phyloP scores from a whole-genome alignment of 1,139 yeast genomes.

The Saccharomyces hybrid region DNA sequence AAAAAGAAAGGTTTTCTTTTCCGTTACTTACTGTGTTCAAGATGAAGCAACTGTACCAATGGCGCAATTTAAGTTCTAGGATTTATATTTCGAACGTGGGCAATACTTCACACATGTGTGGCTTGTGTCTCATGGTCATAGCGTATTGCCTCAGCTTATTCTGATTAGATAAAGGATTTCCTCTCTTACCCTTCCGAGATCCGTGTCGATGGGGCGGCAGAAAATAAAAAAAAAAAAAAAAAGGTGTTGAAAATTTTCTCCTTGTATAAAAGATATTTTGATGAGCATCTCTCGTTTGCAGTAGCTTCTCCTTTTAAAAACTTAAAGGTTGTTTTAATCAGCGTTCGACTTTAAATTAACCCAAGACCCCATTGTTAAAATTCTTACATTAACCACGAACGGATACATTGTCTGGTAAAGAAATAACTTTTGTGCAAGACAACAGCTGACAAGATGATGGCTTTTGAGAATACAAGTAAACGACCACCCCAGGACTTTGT shows the following conservation, averaged over 20 bases:
- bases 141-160: not conserved
- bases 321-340: not conserved
- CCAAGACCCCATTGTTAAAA: not conserved
- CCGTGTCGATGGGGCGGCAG: not conserved
- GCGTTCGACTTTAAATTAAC: not conserved
- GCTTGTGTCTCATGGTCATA: not conserved
- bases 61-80: not conserved
- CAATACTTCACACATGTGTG: not conserved
- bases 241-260: constrained; percentile 1
- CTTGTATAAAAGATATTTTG: not conserved
- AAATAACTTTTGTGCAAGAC: not conserved
- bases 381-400: not conserved
- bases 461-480: constrained; percentile 25
- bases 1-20: not conserved
- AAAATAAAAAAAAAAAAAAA: not conserved
- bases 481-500: constrained; percentile 17
- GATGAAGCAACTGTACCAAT: not conserved
- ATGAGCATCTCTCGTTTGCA: not conserved
- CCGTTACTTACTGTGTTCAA: not conserved
- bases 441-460: constrained; percentile 23
- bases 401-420: not conserved
- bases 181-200: not conserved
- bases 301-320: not conserved
- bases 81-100: not conserved
- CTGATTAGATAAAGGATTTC: not conserved